Evolutionary conservation across 2,329 filamentous ascomycete genomes (phyloP).

Genomic region (Trichoderma sp.): DNA sequence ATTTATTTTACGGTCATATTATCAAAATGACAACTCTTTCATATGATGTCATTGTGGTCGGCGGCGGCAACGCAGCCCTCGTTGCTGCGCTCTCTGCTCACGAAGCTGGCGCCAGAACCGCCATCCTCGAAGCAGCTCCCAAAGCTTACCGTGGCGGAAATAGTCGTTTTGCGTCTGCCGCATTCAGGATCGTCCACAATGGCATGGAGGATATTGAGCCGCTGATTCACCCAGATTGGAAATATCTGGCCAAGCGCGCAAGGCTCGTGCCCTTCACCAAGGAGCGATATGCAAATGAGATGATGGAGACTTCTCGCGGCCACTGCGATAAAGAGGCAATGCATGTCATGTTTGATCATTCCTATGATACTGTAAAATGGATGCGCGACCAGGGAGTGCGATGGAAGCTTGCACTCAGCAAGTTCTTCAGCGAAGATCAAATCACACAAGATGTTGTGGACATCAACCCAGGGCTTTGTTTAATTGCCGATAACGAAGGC

Average conservation of each 20-base stretch:
- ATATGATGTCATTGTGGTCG: slow-evolving; percentile 52
- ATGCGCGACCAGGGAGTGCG: slow-evolving; percentile 52
- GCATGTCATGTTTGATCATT: slow-evolving; percentile 50
- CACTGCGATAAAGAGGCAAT: slow-evolving; percentile 51
- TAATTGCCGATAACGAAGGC: slow-evolving; percentile 60
- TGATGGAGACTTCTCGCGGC: slow-evolving; percentile 55
- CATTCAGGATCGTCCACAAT: slow-evolving; percentile 55
- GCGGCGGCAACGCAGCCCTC: slow-evolving; percentile 65
- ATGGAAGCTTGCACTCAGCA: slow-evolving; percentile 46
- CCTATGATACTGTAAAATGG: slow-evolving; percentile 53
- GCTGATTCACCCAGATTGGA: slow-evolving; percentile 58
- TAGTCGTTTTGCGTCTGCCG: slow-evolving; percentile 63
- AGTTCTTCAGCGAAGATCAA: too few relatives aligned
- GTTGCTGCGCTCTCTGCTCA: slow-evolving; percentile 57
- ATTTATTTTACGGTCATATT: too few relatives aligned
- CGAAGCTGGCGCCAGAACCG: slow-evolving; percentile 45
- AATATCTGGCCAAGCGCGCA: slow-evolving; percentile 46
- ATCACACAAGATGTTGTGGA: too few relatives aligned
- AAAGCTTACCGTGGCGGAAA: slow-evolving; percentile 61
- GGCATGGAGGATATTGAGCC: slow-evolving; percentile 59
- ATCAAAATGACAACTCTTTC: too few relatives aligned
- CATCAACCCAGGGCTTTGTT: slow-evolving; percentile 41
- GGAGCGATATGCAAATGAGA: slow-evolving; percentile 53
- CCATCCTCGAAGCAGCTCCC: slow-evolving; percentile 61
- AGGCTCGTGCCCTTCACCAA: slow-evolving; percentile 58